phyloP scores from a whole-genome alignment of 306 rosid species.

The Corylus americana region DNA sequence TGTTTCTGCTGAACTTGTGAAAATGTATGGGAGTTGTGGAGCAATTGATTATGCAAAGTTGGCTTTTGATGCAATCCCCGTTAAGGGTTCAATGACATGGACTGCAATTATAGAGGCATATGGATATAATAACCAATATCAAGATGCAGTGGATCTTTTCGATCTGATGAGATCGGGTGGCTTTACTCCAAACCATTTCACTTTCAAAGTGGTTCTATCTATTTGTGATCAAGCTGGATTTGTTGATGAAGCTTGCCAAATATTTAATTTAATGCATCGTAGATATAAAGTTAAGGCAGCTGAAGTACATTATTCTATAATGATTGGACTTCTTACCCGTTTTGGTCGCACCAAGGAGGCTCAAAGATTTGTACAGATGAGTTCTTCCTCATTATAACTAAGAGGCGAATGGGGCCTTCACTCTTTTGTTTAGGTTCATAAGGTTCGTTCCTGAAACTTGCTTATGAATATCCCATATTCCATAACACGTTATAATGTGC shows the following conservation, averaged over 20 bases:
- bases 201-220: conserved; percentile 63
- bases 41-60: conserved; percentile 45
- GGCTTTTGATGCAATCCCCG: conserved; percentile 51
- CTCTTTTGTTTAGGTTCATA: conserved; percentile 16
- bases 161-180: conserved; percentile 48
- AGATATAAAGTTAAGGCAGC: conserved; percentile 52
- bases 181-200: conserved; percentile 57
- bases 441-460: conserved; percentile 20
- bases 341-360: conserved; percentile 62
- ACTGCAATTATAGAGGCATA: conserved; percentile 74
- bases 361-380: conserved; percentile 46
- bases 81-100: conserved; percentile 81
- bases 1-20: conserved; percentile 63
- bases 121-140: conserved; percentile 47
- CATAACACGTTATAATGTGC: neutral
- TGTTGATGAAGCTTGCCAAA: conserved; percentile 56
- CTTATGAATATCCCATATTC: neutral
- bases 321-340: conserved; percentile 58
- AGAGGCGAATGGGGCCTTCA: conserved; percentile 5
- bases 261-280: conserved; percentile 56
- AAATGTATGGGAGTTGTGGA: conserved; percentile 66
- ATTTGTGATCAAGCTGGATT: conserved; percentile 68
- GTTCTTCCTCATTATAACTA: conserved; percentile 41
- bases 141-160: conserved; percentile 58
- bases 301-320: conserved; percentile 47